A percentile compares a stretch with the other conserved stretches of the same genome.
These are phyloP conservation scores for Venturia effusa DNA, from an alignment of 2,329 filamentous ascomycete genomes.

Conservation along the genomic window DNA sequence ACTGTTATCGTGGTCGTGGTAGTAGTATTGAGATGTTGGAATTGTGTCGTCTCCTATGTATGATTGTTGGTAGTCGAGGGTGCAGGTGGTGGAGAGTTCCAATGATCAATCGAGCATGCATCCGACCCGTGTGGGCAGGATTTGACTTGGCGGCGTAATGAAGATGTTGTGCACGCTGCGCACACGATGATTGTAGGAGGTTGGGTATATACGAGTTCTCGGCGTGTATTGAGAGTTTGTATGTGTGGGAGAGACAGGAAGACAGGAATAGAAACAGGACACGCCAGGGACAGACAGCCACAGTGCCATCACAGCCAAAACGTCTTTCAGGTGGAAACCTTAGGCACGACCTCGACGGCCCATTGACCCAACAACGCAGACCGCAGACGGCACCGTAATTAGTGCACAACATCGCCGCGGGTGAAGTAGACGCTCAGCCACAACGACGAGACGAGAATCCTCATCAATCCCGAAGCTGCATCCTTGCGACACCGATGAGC, in stretches of 20 bases:
- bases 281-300: neutral
- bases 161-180: neutral
- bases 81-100: neutral
- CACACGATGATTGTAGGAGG: neutral
- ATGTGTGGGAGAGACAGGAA: neutral
- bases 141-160: conserved; percentile 5
- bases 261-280: neutral
- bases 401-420: neutral
- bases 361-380: neutral
- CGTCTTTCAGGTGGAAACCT: neutral
- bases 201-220: neutral
- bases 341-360: no score
- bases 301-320: neutral
- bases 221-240: neutral
- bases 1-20: neutral
- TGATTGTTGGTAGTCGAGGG: neutral
- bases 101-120: neutral
- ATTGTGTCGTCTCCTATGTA: neutral
- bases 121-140: neutral
- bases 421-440: neutral
- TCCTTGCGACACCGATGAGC: neutral
- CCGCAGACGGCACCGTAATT: neutral
- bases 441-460: neutral
- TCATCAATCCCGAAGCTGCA: neutral
- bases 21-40: neutral